A percentile compares a stretch with the other conserved stretches of the same genome.
Evolutionary conservation across 2,329 filamentous ascomycete genomes (phyloP).

Genomic region (Chrysoporthe austroafricana): DNA sequence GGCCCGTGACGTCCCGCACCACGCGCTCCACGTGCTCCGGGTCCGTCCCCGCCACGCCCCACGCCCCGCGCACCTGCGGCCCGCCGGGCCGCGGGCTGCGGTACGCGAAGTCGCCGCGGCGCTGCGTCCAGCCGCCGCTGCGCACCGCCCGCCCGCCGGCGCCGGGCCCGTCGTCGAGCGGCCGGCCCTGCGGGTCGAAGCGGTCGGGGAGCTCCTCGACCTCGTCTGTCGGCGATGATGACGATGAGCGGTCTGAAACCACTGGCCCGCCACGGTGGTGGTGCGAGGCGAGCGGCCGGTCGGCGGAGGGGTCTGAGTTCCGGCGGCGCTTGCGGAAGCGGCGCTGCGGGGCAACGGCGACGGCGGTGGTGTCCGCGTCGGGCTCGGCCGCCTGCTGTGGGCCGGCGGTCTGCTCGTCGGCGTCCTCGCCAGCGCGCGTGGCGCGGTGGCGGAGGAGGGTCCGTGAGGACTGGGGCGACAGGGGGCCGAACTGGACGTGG

Average conservation of each 20-base stretch:
- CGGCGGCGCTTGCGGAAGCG: slow-evolving; percentile 31
- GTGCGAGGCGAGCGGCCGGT: slow-evolving; percentile 36
- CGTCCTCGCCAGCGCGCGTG: slow-evolving; percentile 10
- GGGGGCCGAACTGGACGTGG: slow-evolving; percentile 45
- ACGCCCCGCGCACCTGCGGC: slow-evolving; percentile 43
- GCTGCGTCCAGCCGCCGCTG: slow-evolving; percentile 37
- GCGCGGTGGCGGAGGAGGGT: slow-evolving; percentile 48
- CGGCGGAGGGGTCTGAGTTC: slow-evolving; percentile 42
- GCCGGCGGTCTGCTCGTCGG: background rate
- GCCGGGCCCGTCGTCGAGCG: slow-evolving; percentile 37
- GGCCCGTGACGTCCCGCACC: slow-evolving; percentile 37
- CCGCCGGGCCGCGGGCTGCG: slow-evolving; percentile 28
- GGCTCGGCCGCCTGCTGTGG: background rate
- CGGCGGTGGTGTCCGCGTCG: slow-evolving; percentile 17
- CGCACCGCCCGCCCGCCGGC: background rate
- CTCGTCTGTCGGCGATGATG: slow-evolving; percentile 39
- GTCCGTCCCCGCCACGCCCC: slow-evolving; percentile 51
- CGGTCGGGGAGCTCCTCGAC: slow-evolving; percentile 52
- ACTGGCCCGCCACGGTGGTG: slow-evolving; percentile 31
- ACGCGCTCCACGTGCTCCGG: slow-evolving; percentile 45
- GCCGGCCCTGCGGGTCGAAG: slow-evolving; percentile 50
- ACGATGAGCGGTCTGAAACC: slow-evolving; percentile 35
- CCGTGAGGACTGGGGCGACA: slow-evolving; percentile 53
- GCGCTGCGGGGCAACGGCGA: background rate
- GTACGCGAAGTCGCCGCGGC: slow-evolving; percentile 49